Base-by-base conservation (phyloP, 345 rosid species). In the Arabis alpina region DNA sequence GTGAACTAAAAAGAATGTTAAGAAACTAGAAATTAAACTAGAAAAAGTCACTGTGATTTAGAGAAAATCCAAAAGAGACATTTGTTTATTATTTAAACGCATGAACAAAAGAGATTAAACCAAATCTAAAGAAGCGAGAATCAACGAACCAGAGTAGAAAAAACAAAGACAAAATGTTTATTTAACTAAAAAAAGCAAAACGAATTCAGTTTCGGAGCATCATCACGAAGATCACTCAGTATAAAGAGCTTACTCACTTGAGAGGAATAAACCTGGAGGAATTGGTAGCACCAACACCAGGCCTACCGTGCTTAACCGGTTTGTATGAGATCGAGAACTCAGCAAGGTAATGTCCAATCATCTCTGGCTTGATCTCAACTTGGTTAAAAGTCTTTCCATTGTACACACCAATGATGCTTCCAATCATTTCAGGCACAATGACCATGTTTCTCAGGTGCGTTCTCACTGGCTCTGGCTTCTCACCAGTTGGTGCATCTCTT, bases 231-330 rank as follows among this genome's bases (percentile, higher is more conserved):
- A 56, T 1, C 37, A 34, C 61, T 30, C 43, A n/a, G 25, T 1
- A 8, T 56, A 8, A 56, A 10, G 24, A n/a, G 40, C 10, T 8
- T n/a, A 50, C 52, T 85, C 79, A 85, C 68, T 85, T 87, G 40
- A 87, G 89, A 56, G 91, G 91, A 54, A 88, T 88, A 79, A 88
- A 88, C 85, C 94, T 81, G 16, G 94, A 88, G 10, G 91, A 86
- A 42, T 86, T 86, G 72, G 93, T 88, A 28, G 91, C 93, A 79
- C 93, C 91, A 69, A 80, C 74, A 76, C 93, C 91, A 16, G 91
- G 91, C 47, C 86, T 84, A 43, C 91, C 87, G 19, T 88, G 93
- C 86, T 83, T 88, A 14, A 88, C 88, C 54, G 89, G 89, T 78
- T 84, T 82, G 76, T 85, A 85, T 1, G 80, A 64, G 77, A 84